A percentile compares a stretch with the other conserved stretches of the same genome.
Evolutionary conservation across 2,329 filamentous ascomycete genomes (phyloP).

Genomic region (Clathrospora elynae): DNA sequence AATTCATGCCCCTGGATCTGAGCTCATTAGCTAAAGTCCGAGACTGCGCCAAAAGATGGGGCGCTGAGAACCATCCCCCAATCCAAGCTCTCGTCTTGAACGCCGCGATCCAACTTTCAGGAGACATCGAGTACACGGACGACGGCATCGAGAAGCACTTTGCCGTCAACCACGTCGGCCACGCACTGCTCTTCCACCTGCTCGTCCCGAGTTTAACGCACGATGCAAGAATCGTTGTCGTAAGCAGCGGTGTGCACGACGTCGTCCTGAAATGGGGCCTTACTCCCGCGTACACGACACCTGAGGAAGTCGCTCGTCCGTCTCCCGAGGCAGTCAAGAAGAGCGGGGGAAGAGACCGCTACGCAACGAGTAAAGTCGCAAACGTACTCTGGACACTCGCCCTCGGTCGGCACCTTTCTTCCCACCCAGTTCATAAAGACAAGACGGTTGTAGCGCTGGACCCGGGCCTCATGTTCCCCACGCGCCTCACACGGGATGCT

Average conservation of each 20-base stretch:
- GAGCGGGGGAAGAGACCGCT: too few relatives aligned
- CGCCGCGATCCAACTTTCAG: conserved; percentile 55
- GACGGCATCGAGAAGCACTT: conserved; percentile 58
- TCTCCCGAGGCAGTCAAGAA: conserved; percentile 26
- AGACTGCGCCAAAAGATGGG: conserved; percentile 50
- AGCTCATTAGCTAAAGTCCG: conserved; percentile 49
- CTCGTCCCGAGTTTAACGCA: conserved; percentile 49
- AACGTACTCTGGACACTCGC: conserved; percentile 59
- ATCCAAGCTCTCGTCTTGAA: conserved; percentile 57
- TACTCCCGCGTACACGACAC: conserved; percentile 51
- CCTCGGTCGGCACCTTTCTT: conserved; percentile 46
- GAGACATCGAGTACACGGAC: conserved; percentile 37
- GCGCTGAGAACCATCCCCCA: conserved; percentile 44
- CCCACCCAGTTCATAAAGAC: conserved; percentile 19
- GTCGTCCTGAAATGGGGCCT: conserved; percentile 52
- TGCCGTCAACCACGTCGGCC: conserved; percentile 57
- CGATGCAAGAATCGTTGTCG: conserved; percentile 53
- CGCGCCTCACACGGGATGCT: conserved; percentile 50
- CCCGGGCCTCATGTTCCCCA: conserved; percentile 58
- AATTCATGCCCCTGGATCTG: conserved; percentile 54
- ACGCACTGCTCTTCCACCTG: conserved; percentile 58
- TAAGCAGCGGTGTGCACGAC: conserved; percentile 53
- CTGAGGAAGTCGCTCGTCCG: conserved; percentile 55
- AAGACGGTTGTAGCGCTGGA: conserved; percentile 53
- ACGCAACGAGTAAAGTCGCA: too few relatives aligned